Evolutionary conservation across 23 red algal genomes (phyloP).

Genomic region (Gracilaria vermiculophylla): DNA sequence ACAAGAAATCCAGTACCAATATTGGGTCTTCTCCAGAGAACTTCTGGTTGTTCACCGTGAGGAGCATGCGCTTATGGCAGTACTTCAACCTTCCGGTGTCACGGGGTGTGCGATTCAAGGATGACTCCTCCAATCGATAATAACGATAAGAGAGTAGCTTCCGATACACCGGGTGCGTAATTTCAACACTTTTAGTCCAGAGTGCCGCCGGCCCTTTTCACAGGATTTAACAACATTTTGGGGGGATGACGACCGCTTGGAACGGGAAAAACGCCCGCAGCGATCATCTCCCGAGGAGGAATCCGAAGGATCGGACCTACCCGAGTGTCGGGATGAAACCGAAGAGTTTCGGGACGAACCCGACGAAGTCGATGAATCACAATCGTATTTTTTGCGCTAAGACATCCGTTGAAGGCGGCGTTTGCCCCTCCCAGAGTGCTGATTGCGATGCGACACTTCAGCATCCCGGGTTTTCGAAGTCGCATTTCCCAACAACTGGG

Average conservation of each 20-base stretch:
- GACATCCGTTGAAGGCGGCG: neutral
- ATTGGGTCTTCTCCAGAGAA: too few species aligned
- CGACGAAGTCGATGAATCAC: neutral
- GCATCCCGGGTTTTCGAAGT: neutral
- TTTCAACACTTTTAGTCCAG: neutral
- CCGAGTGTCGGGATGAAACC: too few species aligned
- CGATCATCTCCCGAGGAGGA: neutral
- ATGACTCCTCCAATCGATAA: neutral
- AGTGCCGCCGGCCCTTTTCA: neutral
- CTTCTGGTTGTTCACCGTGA: too few species aligned
- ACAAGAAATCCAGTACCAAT: neutral
- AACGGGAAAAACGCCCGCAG: neutral
- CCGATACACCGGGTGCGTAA: neutral
- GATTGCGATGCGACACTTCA: neutral
- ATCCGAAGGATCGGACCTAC: too few species aligned
- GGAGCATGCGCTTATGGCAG: constrained; percentile 4
- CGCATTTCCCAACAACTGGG: neutral
- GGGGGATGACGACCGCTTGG: neutral
- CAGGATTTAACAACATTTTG: neutral
- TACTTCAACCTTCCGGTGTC: neutral
- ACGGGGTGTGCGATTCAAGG: too few species aligned
- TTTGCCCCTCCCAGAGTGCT: neutral
- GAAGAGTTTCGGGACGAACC: too few species aligned
- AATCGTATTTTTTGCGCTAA: neutral
- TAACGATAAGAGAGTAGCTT: neutral